A percentile compares a stretch with the other conserved stretches of the same genome.
phyloP scores from a whole-genome alignment of 179 eudicot species.

The Beta corolliflora region DNA sequence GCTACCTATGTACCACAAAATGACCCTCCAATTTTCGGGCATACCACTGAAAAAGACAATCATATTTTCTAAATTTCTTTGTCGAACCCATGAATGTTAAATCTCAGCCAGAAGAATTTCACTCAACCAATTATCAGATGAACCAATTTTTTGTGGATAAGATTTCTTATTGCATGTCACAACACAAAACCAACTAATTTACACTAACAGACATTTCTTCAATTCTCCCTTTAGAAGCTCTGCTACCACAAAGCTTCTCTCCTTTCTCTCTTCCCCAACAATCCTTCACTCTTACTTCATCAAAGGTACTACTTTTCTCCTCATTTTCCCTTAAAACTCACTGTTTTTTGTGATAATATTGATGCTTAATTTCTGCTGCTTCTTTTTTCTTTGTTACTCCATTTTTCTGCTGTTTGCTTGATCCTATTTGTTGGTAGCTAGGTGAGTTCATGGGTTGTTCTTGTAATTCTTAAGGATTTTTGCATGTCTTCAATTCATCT shows the following conservation, averaged over 20 bases:
- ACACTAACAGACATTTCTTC: slow-evolving; percentile 13
- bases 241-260: slow-evolving; percentile 16
- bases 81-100: neutral
- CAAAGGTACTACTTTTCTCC: slow-evolving; percentile 17
- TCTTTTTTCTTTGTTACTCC: no score
- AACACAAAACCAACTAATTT: slow-evolving; percentile 23
- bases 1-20: neutral
- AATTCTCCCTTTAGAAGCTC: slow-evolving; percentile 24
- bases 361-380: neutral
- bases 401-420: slow-evolving; percentile 12
- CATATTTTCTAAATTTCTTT: neutral
- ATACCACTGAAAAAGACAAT: neutral
- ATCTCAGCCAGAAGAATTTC: slow-evolving; percentile 33
- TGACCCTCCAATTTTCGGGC: neutral
- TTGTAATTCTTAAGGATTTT: no score
- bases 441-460: neutral
- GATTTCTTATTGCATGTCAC: slow-evolving; percentile 40
- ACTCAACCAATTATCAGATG: slow-evolving; percentile 21
- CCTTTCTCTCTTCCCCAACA: slow-evolving; percentile 9
- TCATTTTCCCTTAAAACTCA: neutral
- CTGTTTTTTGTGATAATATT: neutral
- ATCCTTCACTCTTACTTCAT: neutral
- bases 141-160: slow-evolving; percentile 58
- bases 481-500: neutral
- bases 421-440: neutral